phyloP scores from a whole-genome alignment of 768 basidiomycete genomes.

The Mycena capillaripes region DNA sequence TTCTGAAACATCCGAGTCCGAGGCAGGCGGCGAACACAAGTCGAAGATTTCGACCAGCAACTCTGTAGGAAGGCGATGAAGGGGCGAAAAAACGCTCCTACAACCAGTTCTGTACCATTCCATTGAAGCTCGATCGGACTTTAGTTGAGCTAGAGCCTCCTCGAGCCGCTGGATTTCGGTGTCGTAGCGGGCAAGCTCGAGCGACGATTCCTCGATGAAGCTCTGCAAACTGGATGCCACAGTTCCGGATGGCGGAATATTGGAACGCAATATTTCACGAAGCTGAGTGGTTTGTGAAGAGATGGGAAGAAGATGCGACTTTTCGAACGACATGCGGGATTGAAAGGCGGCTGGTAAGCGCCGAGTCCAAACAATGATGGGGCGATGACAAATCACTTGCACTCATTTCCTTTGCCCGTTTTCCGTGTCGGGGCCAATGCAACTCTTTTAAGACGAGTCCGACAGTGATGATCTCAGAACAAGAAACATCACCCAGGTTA shows the following conservation, averaged over 20 bases:
- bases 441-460: no score
- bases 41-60: slow-evolving; percentile 16
- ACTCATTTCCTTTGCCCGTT: no score
- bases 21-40: background rate
- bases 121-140: background rate
- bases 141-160: background rate
- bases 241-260: background rate
- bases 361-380: no score
- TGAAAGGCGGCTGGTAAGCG: no score
- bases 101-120: background rate
- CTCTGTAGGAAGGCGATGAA: slow-evolving; percentile 1
- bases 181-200: slow-evolving; percentile 2
- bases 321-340: background rate
- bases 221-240: background rate
- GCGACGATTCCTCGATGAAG: background rate
- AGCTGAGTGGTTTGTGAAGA: background rate
- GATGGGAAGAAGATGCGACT: background rate
- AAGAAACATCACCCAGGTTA: no score
- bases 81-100: background rate
- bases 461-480: no score
- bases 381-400: no score
- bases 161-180: background rate
- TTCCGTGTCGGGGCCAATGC: no score
- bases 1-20: background rate
- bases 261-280: background rate